phyloP scores from a whole-genome alignment of 78 protist species.

The Cavenderia fasciculata region DNA sequence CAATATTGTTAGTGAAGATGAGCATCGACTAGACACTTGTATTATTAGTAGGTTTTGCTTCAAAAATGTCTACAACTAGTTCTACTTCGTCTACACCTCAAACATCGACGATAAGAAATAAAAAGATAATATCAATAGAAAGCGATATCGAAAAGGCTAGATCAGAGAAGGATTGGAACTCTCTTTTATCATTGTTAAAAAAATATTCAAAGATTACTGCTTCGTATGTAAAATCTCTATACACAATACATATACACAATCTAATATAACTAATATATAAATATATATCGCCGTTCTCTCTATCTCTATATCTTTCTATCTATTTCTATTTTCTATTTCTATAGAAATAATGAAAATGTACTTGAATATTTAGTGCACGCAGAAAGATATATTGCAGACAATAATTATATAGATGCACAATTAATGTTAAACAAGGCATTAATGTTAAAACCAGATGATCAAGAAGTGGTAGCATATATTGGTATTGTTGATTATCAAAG shows the following conservation, averaged over 20 bases:
- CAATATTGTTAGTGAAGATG: too few relatives aligned
- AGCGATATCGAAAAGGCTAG: slow-evolving; percentile 67
- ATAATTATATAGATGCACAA: slow-evolving; percentile 41
- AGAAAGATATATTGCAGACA: slow-evolving; percentile 57
- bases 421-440: slow-evolving; percentile 37
- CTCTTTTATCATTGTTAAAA: slow-evolving; percentile 12
- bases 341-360: not conserved
- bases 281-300: too few relatives aligned
- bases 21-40: too few relatives aligned
- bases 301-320: too few relatives aligned
- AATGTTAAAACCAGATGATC: slow-evolving; percentile 17
- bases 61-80: too few relatives aligned
- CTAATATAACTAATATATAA: too few relatives aligned
- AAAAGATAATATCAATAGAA: slow-evolving; percentile 17
- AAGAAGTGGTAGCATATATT: slow-evolving; percentile 50
- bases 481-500: slow-evolving; percentile 54
- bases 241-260: too few relatives aligned
- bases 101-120: slow-evolving; percentile 23
- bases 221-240: too few relatives aligned
- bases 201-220: slow-evolving; percentile 29
- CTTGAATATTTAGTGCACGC: slow-evolving; percentile 38
- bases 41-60: too few relatives aligned
- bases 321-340: not conserved
- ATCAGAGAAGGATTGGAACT: slow-evolving; percentile 37
- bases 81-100: too few relatives aligned